Evolutionary conservation across 306 rosid species (phyloP).

Genomic region (Rubus parviflorus): DNA sequence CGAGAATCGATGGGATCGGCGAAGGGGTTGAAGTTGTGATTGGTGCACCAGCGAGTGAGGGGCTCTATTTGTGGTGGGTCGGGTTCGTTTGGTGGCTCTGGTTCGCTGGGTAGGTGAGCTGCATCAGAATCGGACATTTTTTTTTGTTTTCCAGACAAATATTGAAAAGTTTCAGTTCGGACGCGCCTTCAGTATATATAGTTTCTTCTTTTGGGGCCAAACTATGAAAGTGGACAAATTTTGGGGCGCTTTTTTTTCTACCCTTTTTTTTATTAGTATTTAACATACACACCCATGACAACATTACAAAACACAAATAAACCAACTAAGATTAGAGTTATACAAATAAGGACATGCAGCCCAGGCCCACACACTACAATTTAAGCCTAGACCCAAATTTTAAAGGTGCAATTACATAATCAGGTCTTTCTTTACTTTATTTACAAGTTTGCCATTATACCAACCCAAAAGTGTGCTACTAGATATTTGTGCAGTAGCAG

Average conservation of each 20-base stretch:
- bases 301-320: no score
- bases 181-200: neutral
- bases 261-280: no score
- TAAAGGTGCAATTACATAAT: no score
- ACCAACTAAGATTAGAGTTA: no score
- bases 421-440: no score
- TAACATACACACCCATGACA: no score
- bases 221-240: neutral
- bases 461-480: no score
- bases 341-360: no score
- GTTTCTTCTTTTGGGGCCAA: neutral
- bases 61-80: slow-evolving; percentile 19
- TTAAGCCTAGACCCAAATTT: no score
- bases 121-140: slow-evolving; percentile 7
- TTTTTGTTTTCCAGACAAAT: neutral
- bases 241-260: neutral
- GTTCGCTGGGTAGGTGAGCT: slow-evolving; percentile 17
- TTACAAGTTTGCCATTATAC: no score
- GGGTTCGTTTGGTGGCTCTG: slow-evolving; percentile 6
- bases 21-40: slow-evolving; percentile 38
- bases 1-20: slow-evolving; percentile 37
- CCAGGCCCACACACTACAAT: no score
- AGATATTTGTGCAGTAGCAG: no score
- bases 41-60: slow-evolving; percentile 28
- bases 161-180: slow-evolving; percentile 33